Percentiles rank a stretch among this genome's conserved stretches.
Evolutionary conservation across 2,329 filamentous ascomycete species (phyloP).

Genomic region (Claviceps sp.): DNA sequence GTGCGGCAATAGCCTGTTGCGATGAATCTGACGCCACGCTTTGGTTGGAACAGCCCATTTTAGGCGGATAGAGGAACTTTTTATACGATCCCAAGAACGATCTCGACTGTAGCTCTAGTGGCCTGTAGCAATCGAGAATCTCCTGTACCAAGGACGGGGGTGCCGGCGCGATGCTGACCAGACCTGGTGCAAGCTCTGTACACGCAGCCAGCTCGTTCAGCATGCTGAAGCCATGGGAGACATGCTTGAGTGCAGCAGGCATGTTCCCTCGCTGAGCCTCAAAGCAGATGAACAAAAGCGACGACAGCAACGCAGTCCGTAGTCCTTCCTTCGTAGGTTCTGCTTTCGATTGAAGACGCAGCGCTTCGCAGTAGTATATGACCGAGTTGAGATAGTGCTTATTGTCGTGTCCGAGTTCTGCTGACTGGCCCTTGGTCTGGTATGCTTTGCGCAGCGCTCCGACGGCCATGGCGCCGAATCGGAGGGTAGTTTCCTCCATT

Average conservation of each 20-base stretch:
- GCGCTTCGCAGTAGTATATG: constrained; percentile 26
- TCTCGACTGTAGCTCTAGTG: constrained; percentile 24
- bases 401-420: constrained; percentile 15
- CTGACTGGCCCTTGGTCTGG: constrained; percentile 11
- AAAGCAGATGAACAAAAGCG: constrained; percentile 28
- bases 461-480: constrained; percentile 27
- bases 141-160: constrained; percentile 24
- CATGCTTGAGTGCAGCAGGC: constrained; percentile 26
- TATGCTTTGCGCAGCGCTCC: constrained; percentile 25
- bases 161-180: constrained; percentile 24
- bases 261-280: constrained; percentile 26
- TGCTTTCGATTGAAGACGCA: constrained; percentile 25
- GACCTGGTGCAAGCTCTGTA: constrained; percentile 20
- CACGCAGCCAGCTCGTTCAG: constrained; percentile 25
- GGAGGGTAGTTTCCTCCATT: constrained; percentile 22
- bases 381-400: constrained; percentile 27
- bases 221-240: constrained; percentile 27
- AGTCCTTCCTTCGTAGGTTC: constrained; percentile 22
- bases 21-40: background rate
- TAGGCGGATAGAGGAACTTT: constrained; percentile 20
- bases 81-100: constrained; percentile 26
- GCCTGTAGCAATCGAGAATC: constrained; percentile 26
- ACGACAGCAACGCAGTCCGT: constrained; percentile 25
- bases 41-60: background rate
- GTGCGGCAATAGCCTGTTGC: background rate